Evolutionary conservation across 208 protist species (phyloP), one percentile per base, ranked within the genome.

Genomic region (Borovskyia barvae): DNA sequence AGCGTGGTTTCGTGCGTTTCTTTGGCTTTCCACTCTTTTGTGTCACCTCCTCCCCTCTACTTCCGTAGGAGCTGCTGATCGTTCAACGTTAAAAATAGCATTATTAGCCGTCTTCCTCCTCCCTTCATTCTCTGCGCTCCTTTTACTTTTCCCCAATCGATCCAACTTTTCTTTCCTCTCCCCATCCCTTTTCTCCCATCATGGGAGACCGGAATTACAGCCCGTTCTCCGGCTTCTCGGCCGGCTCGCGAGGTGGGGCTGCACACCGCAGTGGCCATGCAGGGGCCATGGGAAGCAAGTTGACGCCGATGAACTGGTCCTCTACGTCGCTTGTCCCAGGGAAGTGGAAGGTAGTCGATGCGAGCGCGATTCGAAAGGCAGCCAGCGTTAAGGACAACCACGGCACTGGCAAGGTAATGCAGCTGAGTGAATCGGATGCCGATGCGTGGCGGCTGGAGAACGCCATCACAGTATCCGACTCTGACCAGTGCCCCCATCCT

Each of bases 311-410:
- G 3, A 77, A 93, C 65, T 93, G 83, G 82, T 49, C 43, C 11
- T 64, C 46, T 25, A 86, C 80, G 50, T 77, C 51, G 20, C 75
- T 90, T 30, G 75, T 81, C 1, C 77, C 84, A 0, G 77, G 64
- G 29, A 87, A 89, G 47, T 95, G 89, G 85, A 87, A 82, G 57
- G 71, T 95, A 14, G 58, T 95, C 1, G 85, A 92, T 42, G 75
- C 74, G 19, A 78, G 79, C 26, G 73, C 80, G 15, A 75, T 92
- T 53, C 62, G 75, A 30, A 66, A 77, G 40, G 83, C 82, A 0
- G 77, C 84, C 19, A 53, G 68, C n/a, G 67, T 73, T 9, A 79
- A 78, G 25, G 55, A 66, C 24, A 47, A 62, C 14, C 50, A 61
- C 28, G 49, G 20, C 42, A 17, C 55, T 25, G 66, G 25, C 49